Percentiles rank a stretch among this genome's conserved stretches.
Evolutionary conservation across 805 yeast species (phyloP).

Genomic region (Ogataea angusta): DNA sequence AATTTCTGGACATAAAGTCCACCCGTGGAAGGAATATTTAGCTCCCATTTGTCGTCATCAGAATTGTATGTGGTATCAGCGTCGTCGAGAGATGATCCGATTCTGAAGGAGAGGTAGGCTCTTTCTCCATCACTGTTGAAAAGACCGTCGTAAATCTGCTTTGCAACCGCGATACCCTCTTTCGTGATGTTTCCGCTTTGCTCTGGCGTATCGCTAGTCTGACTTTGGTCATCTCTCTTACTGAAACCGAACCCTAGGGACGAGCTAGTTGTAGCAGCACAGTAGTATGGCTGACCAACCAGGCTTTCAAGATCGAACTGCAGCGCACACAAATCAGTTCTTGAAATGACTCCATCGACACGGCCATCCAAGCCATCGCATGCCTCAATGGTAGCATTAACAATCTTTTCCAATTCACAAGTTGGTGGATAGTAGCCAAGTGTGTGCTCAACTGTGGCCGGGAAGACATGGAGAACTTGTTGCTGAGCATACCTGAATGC

Average conservation of each 20-base stretch:
- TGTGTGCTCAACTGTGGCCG: slow-evolving; percentile 7
- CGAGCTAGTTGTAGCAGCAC: slow-evolving; percentile 1
- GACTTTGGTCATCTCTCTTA: slow-evolving; percentile 1
- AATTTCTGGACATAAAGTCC: slow-evolving; percentile 6
- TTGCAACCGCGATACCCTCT: slow-evolving; percentile 6
- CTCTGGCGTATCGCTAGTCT: slow-evolving; percentile 1
- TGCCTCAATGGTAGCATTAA: slow-evolving; percentile 7
- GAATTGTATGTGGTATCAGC: slow-evolving; percentile 3
- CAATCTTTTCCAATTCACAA: slow-evolving; percentile 6
- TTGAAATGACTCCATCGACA: slow-evolving; percentile 8
- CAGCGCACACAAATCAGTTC: slow-evolving; percentile 8
- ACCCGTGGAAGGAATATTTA: slow-evolving; percentile 5
- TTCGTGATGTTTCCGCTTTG: slow-evolving; percentile 6
- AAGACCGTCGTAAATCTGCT: slow-evolving; percentile 3
- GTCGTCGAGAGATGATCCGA: slow-evolving; percentile 5
- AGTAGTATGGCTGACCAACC: slow-evolving; percentile 8
- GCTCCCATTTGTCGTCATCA: slow-evolving; percentile 4
- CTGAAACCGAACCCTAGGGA: slow-evolving; percentile 2
- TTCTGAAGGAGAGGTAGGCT: slow-evolving; percentile 5
- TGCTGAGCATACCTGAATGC: slow-evolving; percentile 10
- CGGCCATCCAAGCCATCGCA: slow-evolving; percentile 12
- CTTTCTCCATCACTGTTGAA: slow-evolving; percentile 6
- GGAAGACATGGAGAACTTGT: slow-evolving; percentile 8
- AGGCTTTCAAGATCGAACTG: slow-evolving; percentile 3
- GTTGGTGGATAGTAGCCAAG: slow-evolving; percentile 7